Base-by-base conservation (phyloP, 805 yeast species). In the Candida krabiensis region DNA sequence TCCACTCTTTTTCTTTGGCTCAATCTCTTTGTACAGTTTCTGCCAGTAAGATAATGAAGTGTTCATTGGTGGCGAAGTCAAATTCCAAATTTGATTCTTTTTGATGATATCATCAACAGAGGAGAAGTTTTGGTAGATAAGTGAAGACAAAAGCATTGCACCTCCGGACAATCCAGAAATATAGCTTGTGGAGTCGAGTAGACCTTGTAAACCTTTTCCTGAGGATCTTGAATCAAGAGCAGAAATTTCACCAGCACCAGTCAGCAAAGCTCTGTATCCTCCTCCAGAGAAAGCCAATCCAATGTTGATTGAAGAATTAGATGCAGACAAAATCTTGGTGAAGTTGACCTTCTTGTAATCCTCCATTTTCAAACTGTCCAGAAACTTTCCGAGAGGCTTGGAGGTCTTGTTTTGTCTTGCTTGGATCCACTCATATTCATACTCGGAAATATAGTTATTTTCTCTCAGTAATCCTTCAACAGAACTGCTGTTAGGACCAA, bases 181-280 rank as follows among this genome's bases (percentile, higher is more conserved):
- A 54, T 87, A 87, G n/a, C 80, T 73, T 0, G 88, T 50, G 13
- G 83, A 65, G 55, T 87, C 90, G 25, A 87, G 63, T 16, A 87
- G 59, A 4, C 96, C 96, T 54, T 50, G 15, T 63, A 55, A 43
- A 15, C 40, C 50, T 16, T 48, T 38, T 13, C 42, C 61, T 1
- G 73, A 63, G n/a, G 90, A 76, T 48, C 93, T 69, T 40, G 79
- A 77, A 57, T 87, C 96, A 47, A 85, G 61, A 0, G 90, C 95
- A 3, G 86, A 67, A n/a, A 87, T 55, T 58, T 79, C 78, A 23
- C 96, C 96, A 5, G 95, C 95, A 13, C 95, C 95, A 30, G 71
- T 64, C 33, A 87, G 63, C 83, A 87, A 82, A 26, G 96, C 93
- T 46, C 96, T 73, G 58, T 83, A 86, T 3, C 95, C 93, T 51